A percentile compares a stretch with the other conserved stretches of the same genome.
These are phyloP conservation scores for Oidiodendron maius DNA, from an alignment of 495 filamentous ascomycete species.

Conservation along the genomic window DNA sequence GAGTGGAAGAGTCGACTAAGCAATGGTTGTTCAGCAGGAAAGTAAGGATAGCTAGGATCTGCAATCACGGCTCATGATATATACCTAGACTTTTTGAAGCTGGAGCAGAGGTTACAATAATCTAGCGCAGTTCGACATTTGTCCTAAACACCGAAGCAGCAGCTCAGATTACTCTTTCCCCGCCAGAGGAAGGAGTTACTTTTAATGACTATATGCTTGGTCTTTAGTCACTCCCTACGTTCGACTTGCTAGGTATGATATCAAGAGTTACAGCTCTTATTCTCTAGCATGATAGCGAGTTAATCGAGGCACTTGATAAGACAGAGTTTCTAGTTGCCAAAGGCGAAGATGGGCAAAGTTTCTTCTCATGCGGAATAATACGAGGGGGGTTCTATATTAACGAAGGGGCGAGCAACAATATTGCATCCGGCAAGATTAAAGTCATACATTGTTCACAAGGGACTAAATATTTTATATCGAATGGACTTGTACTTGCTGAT, in stretches of 20 bases:
- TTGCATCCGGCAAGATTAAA: slow-evolving; percentile 56
- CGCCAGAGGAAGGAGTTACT: no score
- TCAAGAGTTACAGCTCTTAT: no score
- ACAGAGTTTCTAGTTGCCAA: slow-evolving; percentile 55
- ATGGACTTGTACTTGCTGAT: slow-evolving; percentile 47
- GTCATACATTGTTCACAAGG: slow-evolving; percentile 22
- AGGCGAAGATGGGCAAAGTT: slow-evolving; percentile 48
- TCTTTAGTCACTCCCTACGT: no score
- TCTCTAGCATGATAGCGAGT: no score
- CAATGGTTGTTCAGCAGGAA: no score
- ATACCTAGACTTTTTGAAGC: slow-evolving; percentile 59
- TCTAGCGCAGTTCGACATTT: slow-evolving; percentile 56
- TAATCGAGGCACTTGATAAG: slow-evolving; percentile 30
- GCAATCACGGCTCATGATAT: slow-evolving; percentile 65
- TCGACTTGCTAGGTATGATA: no score
- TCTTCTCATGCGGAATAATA: slow-evolving; percentile 50
- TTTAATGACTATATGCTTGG: no score
- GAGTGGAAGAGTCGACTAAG: no score
- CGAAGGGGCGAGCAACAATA: slow-evolving; percentile 49
- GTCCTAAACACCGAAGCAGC: no score
- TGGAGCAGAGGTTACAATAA: slow-evolving; percentile 56
- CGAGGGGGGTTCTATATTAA: slow-evolving; percentile 59
- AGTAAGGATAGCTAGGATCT: no score
- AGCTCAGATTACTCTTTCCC: no score
- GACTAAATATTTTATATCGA: slow-evolving; percentile 41